Evolutionary conservation across 768 basidiomycete genomes (phyloP), one percentile per base, ranked within the genome.

Genomic region (Kondoa malvinella): DNA sequence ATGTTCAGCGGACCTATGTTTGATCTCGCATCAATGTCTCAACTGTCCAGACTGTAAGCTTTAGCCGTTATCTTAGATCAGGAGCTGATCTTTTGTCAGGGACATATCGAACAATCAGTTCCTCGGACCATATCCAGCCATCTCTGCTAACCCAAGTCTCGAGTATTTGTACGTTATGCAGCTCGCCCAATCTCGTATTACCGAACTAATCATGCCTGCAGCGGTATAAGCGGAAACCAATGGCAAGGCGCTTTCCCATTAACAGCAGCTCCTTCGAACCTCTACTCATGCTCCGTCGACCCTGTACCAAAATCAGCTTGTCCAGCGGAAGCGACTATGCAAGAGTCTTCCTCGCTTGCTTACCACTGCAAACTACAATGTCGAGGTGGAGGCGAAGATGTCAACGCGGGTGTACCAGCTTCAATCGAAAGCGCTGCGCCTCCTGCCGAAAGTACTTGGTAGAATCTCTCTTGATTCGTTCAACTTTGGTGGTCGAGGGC

Each of bases 11-110:
- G 69, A 1, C 34, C 56, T 17, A 34, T 69, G 25, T 32, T 2
- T 16, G 64, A 60, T 3, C 30, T 72, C 21, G 50, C 14, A 0
- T 26, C 25, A 25, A 59, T 67, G 14, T 32, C 50, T n/a, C 59
- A 70, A 16, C 66, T 72, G 27, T 50, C 57, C 27, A 72, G 66
- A 64, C 32, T 72, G 71, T 72, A 25, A 62, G 71, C 57, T 50
- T 8, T 50, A 50, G 40, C 21, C 21, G 40, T 21, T 8, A 50
- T 21, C 40, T 50, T 34, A 1, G 32, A 29, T 12, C 56, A 27
- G 15, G 32, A 26, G 25, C 26, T 12, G 32, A 31, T 14, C 2
- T 60, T 21, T 29, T 32, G 21, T 14, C 66, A 68, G 67, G 14
- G 67, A 68, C 29, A 26, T 68, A 40, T 56, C 30, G 32, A 33